A percentile compares a stretch with the other conserved stretches of the same genome.
Evolutionary conservation across 2,329 filamentous ascomycete genomes (phyloP).

Genomic region (Xylaria sp.): DNA sequence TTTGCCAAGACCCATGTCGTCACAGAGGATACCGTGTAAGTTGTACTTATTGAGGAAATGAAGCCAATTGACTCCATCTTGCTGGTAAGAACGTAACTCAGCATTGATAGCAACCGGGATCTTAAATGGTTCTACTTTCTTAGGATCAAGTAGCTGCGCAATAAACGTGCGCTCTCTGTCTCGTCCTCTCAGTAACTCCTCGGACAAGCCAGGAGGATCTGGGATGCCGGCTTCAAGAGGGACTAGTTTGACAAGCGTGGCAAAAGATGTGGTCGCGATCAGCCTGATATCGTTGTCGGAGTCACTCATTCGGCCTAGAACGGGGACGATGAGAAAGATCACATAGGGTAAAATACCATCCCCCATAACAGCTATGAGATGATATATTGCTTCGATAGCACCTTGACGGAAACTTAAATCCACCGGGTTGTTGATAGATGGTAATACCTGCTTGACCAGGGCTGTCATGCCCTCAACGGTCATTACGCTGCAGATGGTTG

Average conservation of each 20-base stretch:
- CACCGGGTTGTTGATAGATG: slow-evolving; percentile 88
- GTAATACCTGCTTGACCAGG: slow-evolving; percentile 90
- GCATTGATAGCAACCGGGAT: slow-evolving; percentile 98
- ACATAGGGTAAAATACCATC: slow-evolving; percentile 96
- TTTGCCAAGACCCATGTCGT: slow-evolving; percentile 99
- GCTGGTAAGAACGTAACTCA: slow-evolving; percentile 94
- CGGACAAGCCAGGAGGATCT: slow-evolving; percentile 90
- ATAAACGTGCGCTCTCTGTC: slow-evolving; percentile 97
- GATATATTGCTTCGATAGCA: slow-evolving; percentile 94
- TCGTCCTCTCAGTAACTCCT: slow-evolving; percentile 86
- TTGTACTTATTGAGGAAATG: slow-evolving; percentile 98
- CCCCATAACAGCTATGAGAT: slow-evolving; percentile 98
- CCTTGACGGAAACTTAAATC: slow-evolving; percentile 92
- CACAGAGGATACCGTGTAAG: slow-evolving; percentile 96
- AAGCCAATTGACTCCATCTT: slow-evolving; percentile 98
- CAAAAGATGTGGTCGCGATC: slow-evolving; percentile 95
- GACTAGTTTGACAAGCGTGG: slow-evolving; percentile 95
- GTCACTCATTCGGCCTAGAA: slow-evolving; percentile 97
- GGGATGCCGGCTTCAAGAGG: slow-evolving; percentile 97
- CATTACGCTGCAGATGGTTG: slow-evolving; percentile 96
- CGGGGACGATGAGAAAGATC: slow-evolving; percentile 97
- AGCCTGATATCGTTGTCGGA: slow-evolving; percentile 95
- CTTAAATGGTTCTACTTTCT: slow-evolving; percentile 93
- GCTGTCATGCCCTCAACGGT: slow-evolving; percentile 96
- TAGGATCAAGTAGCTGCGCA: slow-evolving; percentile 92